Conservation (phyloP, 345 rosid genomes). For the Turritis glabra region DNA sequence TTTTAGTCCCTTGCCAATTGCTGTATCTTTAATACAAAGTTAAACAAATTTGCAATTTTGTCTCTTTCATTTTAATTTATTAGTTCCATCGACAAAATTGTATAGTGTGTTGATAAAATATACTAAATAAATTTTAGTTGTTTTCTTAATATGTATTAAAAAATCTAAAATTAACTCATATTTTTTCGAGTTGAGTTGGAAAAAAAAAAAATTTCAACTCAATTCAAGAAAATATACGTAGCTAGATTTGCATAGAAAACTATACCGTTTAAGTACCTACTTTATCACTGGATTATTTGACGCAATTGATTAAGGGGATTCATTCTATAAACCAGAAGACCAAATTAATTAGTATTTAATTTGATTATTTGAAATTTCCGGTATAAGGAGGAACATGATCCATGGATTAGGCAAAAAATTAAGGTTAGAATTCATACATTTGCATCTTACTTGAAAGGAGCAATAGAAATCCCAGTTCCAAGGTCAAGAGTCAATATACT, state of each 20-base stretch:
- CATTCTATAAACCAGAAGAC: not conserved
- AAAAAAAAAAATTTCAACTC: no score
- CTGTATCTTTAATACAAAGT: no score
- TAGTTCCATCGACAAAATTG: no score
- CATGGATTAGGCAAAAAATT: conserved; percentile 20
- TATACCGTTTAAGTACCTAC: not conserved
- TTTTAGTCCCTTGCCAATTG: not conserved
- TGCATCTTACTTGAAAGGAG: conserved; percentile 13
- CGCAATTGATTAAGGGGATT: not conserved
- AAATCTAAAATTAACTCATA: no score
- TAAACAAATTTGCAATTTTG: no score
- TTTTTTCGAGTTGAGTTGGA: no score
- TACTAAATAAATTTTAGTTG: no score
- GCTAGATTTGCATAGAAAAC: no score
- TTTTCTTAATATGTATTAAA: no score
- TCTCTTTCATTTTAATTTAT: no score
- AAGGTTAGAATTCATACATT: not conserved
- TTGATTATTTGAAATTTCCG: not conserved
- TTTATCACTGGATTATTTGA: not conserved
- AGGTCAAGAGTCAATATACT: conserved; percentile 1
- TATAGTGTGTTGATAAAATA: no score
- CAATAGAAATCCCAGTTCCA: conserved; percentile 5
- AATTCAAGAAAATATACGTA: no score
- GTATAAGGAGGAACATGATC: conserved; percentile 19
- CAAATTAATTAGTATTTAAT: not conserved